Evolutionary conservation across 257 asterid genomes (phyloP).

Genomic region (Coffea eugenioides): DNA sequence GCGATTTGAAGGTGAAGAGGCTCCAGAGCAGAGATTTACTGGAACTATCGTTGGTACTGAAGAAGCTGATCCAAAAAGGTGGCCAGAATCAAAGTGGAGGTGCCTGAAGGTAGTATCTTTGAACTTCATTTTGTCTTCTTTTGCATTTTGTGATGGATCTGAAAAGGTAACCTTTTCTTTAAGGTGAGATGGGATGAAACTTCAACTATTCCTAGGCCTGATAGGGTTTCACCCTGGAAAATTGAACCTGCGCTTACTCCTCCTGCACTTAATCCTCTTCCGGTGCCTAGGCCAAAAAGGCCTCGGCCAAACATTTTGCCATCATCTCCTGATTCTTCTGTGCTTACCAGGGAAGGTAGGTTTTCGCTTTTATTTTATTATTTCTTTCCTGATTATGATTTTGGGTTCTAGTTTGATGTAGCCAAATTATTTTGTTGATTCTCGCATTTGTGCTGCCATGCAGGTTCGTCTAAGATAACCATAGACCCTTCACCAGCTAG

Average conservation of each 20-base stretch:
- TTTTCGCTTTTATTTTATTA: not conserved
- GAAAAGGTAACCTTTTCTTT: slow-evolving; percentile 11
- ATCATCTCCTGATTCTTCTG: slow-evolving; percentile 76
- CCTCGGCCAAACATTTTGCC: slow-evolving; percentile 69
- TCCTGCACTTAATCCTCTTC: slow-evolving; percentile 81
- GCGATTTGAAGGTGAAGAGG: slow-evolving; percentile 99
- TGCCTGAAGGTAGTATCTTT: slow-evolving; percentile 65
- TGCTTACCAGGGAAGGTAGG: slow-evolving; percentile 82
- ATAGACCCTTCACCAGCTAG: slow-evolving; percentile 68
- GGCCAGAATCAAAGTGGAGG: slow-evolving; percentile 96
- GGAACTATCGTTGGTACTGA: slow-evolving; percentile 91
- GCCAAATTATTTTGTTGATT: not conserved
- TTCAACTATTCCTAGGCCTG: slow-evolving; percentile 82
- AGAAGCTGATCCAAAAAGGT: slow-evolving; percentile 65
- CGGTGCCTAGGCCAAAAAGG: slow-evolving; percentile 71
- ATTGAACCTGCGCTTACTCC: slow-evolving; percentile 87
- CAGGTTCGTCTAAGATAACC: slow-evolving; percentile 65
- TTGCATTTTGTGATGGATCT: not conserved
- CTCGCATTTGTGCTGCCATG: slow-evolving; percentile 6
- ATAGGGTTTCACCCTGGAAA: slow-evolving; percentile 96
- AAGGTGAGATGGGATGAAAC: slow-evolving; percentile 98
- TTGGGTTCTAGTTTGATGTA: not conserved
- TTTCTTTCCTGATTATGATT: not conserved
- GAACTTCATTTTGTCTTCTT: slow-evolving; percentile 6
- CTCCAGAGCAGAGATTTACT: slow-evolving; percentile 97